A percentile compares a stretch with the other conserved stretches of the same genome.
phyloP scores from a whole-genome alignment of 2,329 filamentous ascomycete genomes.

The Colletotrichum tanaceti region DNA sequence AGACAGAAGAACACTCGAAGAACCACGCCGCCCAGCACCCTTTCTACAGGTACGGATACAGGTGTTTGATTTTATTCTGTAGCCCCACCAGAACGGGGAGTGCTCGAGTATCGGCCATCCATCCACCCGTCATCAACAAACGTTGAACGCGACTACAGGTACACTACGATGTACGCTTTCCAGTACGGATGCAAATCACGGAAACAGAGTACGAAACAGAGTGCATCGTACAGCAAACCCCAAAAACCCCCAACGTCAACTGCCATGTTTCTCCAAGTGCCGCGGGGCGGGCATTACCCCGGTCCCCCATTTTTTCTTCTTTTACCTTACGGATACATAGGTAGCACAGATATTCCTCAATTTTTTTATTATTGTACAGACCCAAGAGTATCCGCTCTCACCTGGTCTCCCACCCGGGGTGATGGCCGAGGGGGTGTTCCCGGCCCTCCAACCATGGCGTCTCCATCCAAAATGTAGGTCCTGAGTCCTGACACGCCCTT shows the following conservation, averaged over 20 bases:
- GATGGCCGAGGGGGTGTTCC: slow-evolving; percentile 8
- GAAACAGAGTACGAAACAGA: too few species aligned
- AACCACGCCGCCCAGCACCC: neutral
- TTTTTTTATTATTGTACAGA: too few species aligned
- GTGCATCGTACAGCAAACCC: too few species aligned
- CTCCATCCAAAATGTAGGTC: neutral
- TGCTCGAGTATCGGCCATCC: slow-evolving; percentile 8
- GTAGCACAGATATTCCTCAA: too few species aligned
- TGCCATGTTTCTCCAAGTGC: neutral
- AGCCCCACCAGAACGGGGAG: slow-evolving; percentile 12
- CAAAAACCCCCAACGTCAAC: neutral
- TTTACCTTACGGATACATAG: too few species aligned
- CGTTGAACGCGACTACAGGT: too few species aligned
- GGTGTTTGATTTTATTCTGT: slow-evolving; percentile 11
- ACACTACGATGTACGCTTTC: too few species aligned
- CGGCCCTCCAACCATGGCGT: neutral
- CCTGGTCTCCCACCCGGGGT: slow-evolving; percentile 5
- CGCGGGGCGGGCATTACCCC: slow-evolving; percentile 22
- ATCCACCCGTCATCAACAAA: neutral
- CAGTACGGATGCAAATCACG: too few species aligned
- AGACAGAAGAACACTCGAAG: neutral
- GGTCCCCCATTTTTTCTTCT: slow-evolving; percentile 4
- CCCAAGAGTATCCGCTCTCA: too few species aligned
- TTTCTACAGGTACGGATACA: too few species aligned
- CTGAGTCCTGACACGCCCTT: slow-evolving; percentile 13